phyloP scores from a whole-genome alignment of 495 filamentous ascomycete species.

The Penicillium longicatenatum region DNA sequence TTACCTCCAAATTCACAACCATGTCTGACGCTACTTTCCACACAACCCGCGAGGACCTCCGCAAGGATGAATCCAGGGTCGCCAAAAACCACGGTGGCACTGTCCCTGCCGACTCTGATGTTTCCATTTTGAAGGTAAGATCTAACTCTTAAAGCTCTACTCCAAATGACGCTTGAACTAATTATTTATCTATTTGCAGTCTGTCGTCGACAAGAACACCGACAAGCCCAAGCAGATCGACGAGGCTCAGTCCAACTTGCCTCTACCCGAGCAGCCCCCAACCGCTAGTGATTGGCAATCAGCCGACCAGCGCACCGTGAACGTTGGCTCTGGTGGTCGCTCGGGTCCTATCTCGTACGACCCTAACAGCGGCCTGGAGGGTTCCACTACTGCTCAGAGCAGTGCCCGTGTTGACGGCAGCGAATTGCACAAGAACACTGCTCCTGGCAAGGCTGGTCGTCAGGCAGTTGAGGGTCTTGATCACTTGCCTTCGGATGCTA shows the following conservation, averaged over 20 bases:
- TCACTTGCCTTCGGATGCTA: conserved; percentile 54
- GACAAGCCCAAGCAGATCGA: conserved; percentile 66
- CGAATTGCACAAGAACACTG: conserved; percentile 42
- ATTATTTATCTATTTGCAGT: conserved; percentile 31
- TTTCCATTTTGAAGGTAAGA: conserved; percentile 49
- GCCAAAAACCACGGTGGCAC: conserved; percentile 43
- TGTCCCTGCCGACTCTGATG: conserved; percentile 48
- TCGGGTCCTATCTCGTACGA: conserved; percentile 57
- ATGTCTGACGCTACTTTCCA: conserved; percentile 56
- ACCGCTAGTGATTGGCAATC: conserved; percentile 75
- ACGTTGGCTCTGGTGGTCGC: conserved; percentile 63
- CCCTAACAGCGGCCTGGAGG: conserved; percentile 57
- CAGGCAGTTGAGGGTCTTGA: conserved; percentile 56
- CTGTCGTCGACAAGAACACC: conserved; percentile 47
- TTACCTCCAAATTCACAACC: background rate
- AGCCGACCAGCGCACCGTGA: conserved; percentile 64
- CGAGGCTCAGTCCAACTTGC: conserved; percentile 67
- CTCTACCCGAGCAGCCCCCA: conserved; percentile 77
- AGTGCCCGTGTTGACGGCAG: conserved; percentile 53
- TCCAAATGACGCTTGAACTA: background rate
- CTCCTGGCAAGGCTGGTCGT: conserved; percentile 50
- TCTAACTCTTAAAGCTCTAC: background rate
- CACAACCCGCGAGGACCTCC: conserved; percentile 52
- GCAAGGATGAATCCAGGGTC: conserved; percentile 51
- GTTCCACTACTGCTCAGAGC: conserved; percentile 62